Conservation (phyloP, 306 rosid species). For the Trichosanthes truncata region DNA sequence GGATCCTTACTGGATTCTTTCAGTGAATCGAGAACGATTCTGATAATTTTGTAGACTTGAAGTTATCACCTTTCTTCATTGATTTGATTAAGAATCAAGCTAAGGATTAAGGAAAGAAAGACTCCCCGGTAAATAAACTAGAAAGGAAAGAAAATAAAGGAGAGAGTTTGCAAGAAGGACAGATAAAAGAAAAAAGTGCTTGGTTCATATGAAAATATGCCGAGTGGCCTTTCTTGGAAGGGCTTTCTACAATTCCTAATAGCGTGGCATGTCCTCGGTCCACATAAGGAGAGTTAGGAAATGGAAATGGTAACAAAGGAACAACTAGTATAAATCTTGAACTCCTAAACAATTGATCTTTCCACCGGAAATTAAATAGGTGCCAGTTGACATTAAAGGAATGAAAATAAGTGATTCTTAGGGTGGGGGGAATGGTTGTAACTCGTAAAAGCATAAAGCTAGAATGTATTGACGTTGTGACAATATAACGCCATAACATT, state of each 20-base stretch:
- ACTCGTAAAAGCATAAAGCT: not conserved
- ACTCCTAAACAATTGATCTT: not conserved
- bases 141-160: not conserved
- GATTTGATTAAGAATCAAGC: not conserved
- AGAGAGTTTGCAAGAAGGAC: not conserved
- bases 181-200: not conserved
- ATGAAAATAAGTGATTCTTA: not conserved
- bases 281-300: not conserved
- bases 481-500: not conserved
- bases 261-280: not conserved
- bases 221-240: not conserved
- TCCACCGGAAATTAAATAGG: not conserved
- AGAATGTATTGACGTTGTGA: not conserved
- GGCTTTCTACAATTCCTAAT: not conserved
- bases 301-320: not conserved
- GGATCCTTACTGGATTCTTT: not conserved
- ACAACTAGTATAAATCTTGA: not conserved
- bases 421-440: not conserved
- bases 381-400: not conserved
- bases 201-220: not conserved
- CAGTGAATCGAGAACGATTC: not conserved
- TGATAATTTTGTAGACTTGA: not conserved
- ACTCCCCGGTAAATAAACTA: not conserved
- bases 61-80: not conserved
- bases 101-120: not conserved